Conservation (phyloP, 2,329 filamentous ascomycete species). For the Aspergillus fumigatiaffinis region DNA sequence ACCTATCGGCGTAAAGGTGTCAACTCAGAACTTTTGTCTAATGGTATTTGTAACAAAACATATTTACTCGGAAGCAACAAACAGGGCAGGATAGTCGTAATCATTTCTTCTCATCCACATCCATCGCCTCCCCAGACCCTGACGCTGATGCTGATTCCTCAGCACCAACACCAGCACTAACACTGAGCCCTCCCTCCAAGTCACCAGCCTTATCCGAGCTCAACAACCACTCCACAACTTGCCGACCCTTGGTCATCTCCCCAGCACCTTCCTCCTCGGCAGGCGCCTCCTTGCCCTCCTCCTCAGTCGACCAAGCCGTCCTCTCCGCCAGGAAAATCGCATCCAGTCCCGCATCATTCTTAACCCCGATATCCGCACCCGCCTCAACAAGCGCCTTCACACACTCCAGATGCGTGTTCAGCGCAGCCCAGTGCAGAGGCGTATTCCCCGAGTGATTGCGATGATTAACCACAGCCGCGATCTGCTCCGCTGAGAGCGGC, state of each 20-base stretch:
- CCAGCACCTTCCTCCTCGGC: slow-evolving; percentile 10
- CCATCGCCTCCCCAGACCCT: slow-evolving; percentile 12
- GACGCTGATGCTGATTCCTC: slow-evolving; percentile 10
- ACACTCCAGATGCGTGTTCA: slow-evolving; percentile 79
- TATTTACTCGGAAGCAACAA: background rate
- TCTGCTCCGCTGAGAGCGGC: slow-evolving; percentile 8
- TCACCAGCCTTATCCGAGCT: slow-evolving; percentile 34
- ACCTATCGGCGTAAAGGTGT: background rate
- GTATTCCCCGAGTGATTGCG: slow-evolving; percentile 85
- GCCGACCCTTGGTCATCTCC: slow-evolving; percentile 33
- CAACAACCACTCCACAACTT: slow-evolving; percentile 42
- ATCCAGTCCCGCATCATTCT: slow-evolving; percentile 81
- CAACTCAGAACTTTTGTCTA: background rate
- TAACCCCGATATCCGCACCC: slow-evolving; percentile 72
- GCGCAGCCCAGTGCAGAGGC: slow-evolving; percentile 85
- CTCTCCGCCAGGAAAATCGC: slow-evolving; percentile 70
- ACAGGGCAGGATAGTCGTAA: background rate
- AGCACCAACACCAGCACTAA: background rate
- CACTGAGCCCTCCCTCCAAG: slow-evolving; percentile 28
- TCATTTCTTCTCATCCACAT: slow-evolving; percentile 11
- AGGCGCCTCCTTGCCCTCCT: slow-evolving; percentile 13
- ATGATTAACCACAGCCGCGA: slow-evolving; percentile 39
- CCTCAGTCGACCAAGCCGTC: slow-evolving; percentile 61
- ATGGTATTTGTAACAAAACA: background rate
- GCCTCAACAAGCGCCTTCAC: slow-evolving; percentile 73